Percentiles rank a stretch among this genome's conserved stretches.
Conservation (phyloP, 2,329 filamentous ascomycete species). For the Aureobasidium zeae region DNA sequence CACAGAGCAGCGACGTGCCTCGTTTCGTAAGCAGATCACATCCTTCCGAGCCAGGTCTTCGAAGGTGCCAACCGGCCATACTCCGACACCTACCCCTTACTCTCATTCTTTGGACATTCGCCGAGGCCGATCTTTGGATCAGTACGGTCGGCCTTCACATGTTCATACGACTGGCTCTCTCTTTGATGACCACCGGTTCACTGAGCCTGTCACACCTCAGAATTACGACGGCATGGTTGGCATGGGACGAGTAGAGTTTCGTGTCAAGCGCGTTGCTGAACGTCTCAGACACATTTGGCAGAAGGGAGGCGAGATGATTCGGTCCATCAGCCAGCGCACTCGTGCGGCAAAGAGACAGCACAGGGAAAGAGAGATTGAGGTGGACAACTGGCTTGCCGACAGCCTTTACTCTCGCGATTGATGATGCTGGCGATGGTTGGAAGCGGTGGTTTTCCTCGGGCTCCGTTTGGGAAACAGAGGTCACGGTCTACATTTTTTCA, state of each 20-base stretch:
- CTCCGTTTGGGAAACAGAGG: too few relatives aligned
- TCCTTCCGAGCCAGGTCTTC: slow-evolving; percentile 23
- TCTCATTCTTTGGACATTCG: slow-evolving; percentile 19
- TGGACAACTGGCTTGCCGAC: slow-evolving; percentile 23
- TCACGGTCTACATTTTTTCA: too few relatives aligned
- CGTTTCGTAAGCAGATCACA: slow-evolving; percentile 30
- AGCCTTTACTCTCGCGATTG: slow-evolving; percentile 15
- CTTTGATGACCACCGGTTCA: slow-evolving; percentile 6
- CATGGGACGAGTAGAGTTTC: slow-evolving; percentile 34
- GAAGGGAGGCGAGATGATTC: slow-evolving; percentile 28
- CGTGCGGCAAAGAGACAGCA: slow-evolving; percentile 2
- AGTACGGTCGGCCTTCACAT: slow-evolving; percentile 24
- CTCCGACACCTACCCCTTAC: slow-evolving; percentile 18
- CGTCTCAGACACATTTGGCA: slow-evolving; percentile 30
- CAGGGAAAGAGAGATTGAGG: slow-evolving; percentile 14
- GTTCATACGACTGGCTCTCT: background rate
- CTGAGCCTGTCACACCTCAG: slow-evolving; percentile 6
- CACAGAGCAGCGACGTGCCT: slow-evolving; percentile 20
- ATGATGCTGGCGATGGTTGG: too few relatives aligned
- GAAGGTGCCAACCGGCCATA: slow-evolving; percentile 13
- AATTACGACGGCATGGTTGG: slow-evolving; percentile 27
- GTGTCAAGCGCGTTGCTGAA: slow-evolving; percentile 33
- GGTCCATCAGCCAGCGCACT: slow-evolving; percentile 15
- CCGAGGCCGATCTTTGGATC: slow-evolving; percentile 22
- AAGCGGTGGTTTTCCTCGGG: too few relatives aligned